Conservation (phyloP, 129 eudicot species). For the Artemisia tridentata region DNA sequence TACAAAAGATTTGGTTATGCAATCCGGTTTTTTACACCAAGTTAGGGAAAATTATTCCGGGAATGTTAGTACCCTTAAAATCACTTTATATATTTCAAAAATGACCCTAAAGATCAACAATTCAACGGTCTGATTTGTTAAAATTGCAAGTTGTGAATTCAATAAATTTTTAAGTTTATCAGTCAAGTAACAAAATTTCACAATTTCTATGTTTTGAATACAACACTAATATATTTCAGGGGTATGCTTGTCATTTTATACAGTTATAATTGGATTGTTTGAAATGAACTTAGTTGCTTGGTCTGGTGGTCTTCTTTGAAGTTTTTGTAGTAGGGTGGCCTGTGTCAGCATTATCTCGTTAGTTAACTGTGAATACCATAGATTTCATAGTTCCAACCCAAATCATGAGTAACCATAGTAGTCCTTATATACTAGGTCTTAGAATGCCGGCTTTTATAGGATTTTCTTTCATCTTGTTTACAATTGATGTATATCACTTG, state of each 20-base stretch:
- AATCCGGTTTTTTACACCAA: neutral
- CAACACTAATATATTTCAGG: too few species aligned
- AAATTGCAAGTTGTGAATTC: too few species aligned
- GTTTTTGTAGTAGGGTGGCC: neutral
- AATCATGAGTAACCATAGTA: neutral
- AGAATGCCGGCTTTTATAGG: neutral
- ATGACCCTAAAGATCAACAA: too few species aligned
- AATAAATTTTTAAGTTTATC: too few species aligned
- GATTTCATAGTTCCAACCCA: neutral
- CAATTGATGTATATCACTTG: neutral
- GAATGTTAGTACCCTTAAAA: too few species aligned
- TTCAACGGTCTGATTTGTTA: too few species aligned
- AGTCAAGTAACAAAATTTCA: too few species aligned
- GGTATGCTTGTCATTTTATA: too few species aligned
- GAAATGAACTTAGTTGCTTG: constrained; percentile 14
- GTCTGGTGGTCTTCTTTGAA: neutral
- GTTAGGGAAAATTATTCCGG: too few species aligned
- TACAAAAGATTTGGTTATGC: neutral
- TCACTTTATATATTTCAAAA: too few species aligned
- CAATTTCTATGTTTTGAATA: too few species aligned
- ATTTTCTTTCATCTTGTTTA: constrained; percentile 4
- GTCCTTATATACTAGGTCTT: neutral
- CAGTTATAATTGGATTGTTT: neutral
- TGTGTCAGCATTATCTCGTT: neutral
- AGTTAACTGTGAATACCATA: too few species aligned